These are phyloP conservation scores for Canavalia ensiformis DNA, from an alignment of 306 rosid genomes.

Conservation along the genomic window DNA sequence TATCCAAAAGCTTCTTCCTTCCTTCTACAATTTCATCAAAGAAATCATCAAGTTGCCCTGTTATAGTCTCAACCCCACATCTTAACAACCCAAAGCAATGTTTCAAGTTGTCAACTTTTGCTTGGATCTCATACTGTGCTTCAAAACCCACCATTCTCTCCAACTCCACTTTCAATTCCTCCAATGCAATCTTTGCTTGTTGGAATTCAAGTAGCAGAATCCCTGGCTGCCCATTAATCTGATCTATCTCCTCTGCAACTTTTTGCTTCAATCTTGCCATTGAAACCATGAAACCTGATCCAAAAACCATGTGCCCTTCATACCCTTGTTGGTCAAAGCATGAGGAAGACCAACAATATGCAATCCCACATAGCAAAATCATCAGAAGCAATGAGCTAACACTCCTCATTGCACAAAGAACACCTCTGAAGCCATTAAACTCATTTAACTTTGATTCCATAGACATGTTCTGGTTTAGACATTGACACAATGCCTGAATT, in stretches of 20 bases:
- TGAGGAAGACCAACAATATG: conserved; percentile 63
- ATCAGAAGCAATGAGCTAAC: conserved; percentile 67
- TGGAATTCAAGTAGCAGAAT: conserved; percentile 65
- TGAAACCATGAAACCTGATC: conserved; percentile 59
- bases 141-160: conserved; percentile 54
- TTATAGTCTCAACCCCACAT: conserved; percentile 67
- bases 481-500: conserved; percentile 58
- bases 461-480: conserved; percentile 46
- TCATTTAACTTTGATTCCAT: conserved; percentile 65
- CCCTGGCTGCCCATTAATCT: conserved; percentile 59
- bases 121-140: conserved; percentile 42
- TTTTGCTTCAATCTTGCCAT: conserved; percentile 60
- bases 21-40: conserved; percentile 81
- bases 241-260: conserved; percentile 60
- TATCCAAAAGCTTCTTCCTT: conserved; percentile 78
- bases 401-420: conserved; percentile 68
- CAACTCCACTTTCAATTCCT: conserved; percentile 59
- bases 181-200: conserved; percentile 61
- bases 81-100: conserved; percentile 62
- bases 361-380: conserved; percentile 66
- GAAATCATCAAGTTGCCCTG: conserved; percentile 79
- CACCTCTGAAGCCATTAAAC: conserved; percentile 76
- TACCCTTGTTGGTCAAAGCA: conserved; percentile 49
- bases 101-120: conserved; percentile 62
- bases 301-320: conserved; percentile 52